A percentile compares a stretch with the other conserved stretches of the same genome.
Evolutionary conservation across 2,329 filamentous ascomycete species (phyloP).

Genomic region (Triangularia setosa): DNA sequence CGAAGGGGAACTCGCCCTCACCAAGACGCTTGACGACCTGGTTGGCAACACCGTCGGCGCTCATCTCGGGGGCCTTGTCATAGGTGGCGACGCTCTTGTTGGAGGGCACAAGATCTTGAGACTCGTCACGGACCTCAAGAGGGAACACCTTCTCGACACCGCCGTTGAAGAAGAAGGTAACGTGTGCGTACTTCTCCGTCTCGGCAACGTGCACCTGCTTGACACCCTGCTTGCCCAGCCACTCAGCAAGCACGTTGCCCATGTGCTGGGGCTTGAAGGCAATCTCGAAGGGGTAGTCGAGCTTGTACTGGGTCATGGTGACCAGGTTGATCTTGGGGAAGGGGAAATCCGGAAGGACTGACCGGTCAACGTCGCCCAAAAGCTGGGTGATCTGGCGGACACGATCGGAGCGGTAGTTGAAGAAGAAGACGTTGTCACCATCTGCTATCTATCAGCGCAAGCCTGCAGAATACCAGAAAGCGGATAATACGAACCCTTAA

Average conservation of each 20-base stretch:
- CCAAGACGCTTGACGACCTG: slow-evolving; percentile 84
- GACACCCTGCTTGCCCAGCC: slow-evolving; percentile 81
- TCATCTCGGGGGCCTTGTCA: slow-evolving; percentile 94
- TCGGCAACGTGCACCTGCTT: slow-evolving; percentile 96
- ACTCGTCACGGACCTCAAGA: slow-evolving; percentile 84
- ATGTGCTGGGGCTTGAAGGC: slow-evolving; percentile 94
- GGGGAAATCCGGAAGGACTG: slow-evolving; percentile 82
- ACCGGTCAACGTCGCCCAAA: slow-evolving; percentile 86
- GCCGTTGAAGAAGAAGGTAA: slow-evolving; percentile 99
- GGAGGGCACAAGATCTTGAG: slow-evolving; percentile 72
- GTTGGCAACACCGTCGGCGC: slow-evolving; percentile 80
- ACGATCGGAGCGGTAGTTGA: slow-evolving; percentile 99
- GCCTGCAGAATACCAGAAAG: not conserved
- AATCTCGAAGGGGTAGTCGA: slow-evolving; percentile 84
- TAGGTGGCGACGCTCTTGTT: slow-evolving; percentile 91
- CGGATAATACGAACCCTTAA: slow-evolving; percentile 63
- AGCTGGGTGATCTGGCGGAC: slow-evolving; percentile 95
- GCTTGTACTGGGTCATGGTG: slow-evolving; percentile 99
- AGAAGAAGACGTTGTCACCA: slow-evolving; percentile 95
- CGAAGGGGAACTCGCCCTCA: slow-evolving; percentile 85
- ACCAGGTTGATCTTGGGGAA: slow-evolving; percentile 90
- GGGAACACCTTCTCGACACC: slow-evolving; percentile 96
- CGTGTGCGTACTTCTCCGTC: slow-evolving; percentile 99
- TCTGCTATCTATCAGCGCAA: slow-evolving; percentile 47
- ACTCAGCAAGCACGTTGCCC: slow-evolving; percentile 98